Base-by-base conservation (phyloP, 306 rosid species). In the Pachyrhizus erosus region DNA sequence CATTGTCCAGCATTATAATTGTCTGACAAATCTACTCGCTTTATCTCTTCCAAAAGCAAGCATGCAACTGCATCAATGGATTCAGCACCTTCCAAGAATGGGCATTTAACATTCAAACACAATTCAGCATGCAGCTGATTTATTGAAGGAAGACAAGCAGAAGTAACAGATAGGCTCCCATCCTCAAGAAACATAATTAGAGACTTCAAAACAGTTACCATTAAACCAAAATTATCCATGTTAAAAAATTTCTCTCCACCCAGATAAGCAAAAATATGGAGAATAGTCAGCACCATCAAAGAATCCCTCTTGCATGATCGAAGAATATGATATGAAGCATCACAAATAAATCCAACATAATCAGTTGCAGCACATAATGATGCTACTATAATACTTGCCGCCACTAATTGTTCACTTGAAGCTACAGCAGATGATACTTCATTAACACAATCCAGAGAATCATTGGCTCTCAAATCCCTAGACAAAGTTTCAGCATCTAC, bases 181-280 rank as follows among this genome's bases (percentile, higher is more conserved):
- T 64, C 85, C 92, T 95, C 98, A 31, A 90, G 92, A 71, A 57
- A 84, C 86, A 78, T 79, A 72, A 91, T 89, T 48, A 95, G 29
- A 37, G 99, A 93, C 80, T 90, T 93, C 89, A 93, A 57, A 58
- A 90, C 93, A 37, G 85, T 85, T 86, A 82, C 81, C 84, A 81
- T 33, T 66, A 86, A 85, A 78, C 83, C 73, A 76, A 69, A 87
- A 79, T 71, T 82, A 42, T 84, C 81, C 33, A 31, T 9, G 71
- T 52, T 64, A 58, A 95, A 89, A 84, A 83, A 85, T 85, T 89
- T 84, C 34, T 85, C 87, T 46, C 94, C 94, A 23, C 94, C 91
- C 80, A 93, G 43, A 87, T 89, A 82, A 74, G 96, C 93, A 91
- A 90, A 94, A 62, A 87, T 73, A 85, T 91, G 98, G 70, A 93